Conservation (phyloP, 108 stramenopile genomes). For the Discostella stelligeroides region DNA sequence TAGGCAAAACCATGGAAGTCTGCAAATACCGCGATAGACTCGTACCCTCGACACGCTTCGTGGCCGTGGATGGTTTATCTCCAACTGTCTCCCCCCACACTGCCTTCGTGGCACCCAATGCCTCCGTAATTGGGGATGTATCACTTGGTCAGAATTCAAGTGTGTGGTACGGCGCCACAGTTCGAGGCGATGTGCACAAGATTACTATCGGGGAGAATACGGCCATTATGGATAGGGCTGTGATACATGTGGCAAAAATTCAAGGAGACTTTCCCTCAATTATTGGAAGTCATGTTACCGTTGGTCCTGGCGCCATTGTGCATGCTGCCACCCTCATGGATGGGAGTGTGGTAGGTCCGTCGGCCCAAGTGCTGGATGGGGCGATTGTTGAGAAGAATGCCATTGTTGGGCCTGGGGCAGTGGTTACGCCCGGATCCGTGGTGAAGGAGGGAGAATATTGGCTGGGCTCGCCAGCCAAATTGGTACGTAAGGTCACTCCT, state of each 20-base stretch:
- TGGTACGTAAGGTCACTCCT: slow-evolving; percentile 77
- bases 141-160: slow-evolving; percentile 71
- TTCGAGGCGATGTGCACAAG: slow-evolving; percentile 85
- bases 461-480: slow-evolving; percentile 92
- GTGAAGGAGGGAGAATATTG: slow-evolving; percentile 87
- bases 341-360: slow-evolving; percentile 76
- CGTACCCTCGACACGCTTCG: slow-evolving; percentile 88
- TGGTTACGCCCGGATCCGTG: slow-evolving; percentile 82
- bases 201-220: slow-evolving; percentile 83
- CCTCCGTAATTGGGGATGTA: slow-evolving; percentile 83
- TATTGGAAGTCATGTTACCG: slow-evolving; percentile 88
- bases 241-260: slow-evolving; percentile 95
- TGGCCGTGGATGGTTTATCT: slow-evolving; percentile 80
- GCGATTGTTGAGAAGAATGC: slow-evolving; percentile 78
- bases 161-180: slow-evolving; percentile 89
- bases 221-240: slow-evolving; percentile 88
- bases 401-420: slow-evolving; percentile 78
- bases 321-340: slow-evolving; percentile 92
- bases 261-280: slow-evolving; percentile 85
- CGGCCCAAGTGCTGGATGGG: slow-evolving; percentile 92
- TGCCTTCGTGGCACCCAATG: slow-evolving; percentile 83
- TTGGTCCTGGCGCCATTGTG: slow-evolving; percentile 83
- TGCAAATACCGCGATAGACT: slow-evolving; percentile 81
- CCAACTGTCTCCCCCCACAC: slow-evolving; percentile 66
- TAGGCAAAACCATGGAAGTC: slow-evolving; percentile 80